Conservation (phyloP, 2,329 filamentous ascomycete genomes). For the Plenodomus biglobosus region DNA sequence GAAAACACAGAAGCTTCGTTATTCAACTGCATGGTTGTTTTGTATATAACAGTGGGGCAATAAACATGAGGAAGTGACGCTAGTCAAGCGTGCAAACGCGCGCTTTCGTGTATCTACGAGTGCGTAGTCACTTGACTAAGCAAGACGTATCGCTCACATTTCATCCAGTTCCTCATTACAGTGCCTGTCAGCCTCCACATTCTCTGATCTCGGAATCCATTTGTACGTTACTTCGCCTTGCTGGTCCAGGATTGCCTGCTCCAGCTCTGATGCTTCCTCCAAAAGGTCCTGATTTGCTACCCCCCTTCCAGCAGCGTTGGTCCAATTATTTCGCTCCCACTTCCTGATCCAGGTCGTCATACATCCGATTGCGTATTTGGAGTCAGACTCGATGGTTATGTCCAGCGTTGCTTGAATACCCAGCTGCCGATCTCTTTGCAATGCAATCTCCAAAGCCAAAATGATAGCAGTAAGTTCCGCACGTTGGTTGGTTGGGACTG, state of each 20-base stretch:
- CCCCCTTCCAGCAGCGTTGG: not conserved
- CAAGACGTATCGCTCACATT: not conserved
- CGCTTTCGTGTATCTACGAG: too few species aligned
- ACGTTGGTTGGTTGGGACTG: not conserved
- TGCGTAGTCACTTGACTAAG: too few species aligned
- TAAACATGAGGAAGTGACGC: too few species aligned
- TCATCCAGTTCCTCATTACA: not conserved
- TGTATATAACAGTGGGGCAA: too few species aligned
- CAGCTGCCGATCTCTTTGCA: not conserved
- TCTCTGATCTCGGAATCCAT: not conserved
- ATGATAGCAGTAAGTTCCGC: not conserved
- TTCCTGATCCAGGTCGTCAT: not conserved
- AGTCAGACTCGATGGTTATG: not conserved
- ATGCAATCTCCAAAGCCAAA: not conserved
- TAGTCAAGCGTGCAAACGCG: too few species aligned
- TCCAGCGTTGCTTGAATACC: not conserved
- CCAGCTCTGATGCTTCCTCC: not conserved
- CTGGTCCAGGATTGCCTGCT: not conserved
- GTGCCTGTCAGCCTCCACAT: not conserved
- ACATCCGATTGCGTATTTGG: not conserved
- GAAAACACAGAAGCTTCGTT: too few species aligned
- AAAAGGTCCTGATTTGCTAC: not conserved
- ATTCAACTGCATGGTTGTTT: too few species aligned
- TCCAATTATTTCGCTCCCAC: not conserved
- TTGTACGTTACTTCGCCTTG: not conserved